Evolutionary conservation across 2,329 filamentous ascomycete species (phyloP).

Genomic region (Cladosporium sp.): DNA sequence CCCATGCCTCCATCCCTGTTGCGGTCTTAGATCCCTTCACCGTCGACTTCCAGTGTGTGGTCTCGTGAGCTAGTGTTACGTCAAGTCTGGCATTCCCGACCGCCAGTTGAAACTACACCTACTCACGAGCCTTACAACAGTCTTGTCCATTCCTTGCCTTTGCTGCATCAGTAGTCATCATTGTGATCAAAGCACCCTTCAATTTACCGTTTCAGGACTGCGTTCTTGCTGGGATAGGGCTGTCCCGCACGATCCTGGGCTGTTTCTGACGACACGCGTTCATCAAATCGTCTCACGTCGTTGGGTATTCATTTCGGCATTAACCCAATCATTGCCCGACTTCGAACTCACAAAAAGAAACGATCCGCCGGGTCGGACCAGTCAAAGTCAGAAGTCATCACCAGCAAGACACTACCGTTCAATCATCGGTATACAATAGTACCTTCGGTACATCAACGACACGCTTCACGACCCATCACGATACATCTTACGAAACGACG

Average conservation of each 20-base stretch:
- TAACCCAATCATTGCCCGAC: conserved; percentile 5
- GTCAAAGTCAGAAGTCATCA: background rate
- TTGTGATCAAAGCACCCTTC: conserved; percentile 4
- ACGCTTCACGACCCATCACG: background rate
- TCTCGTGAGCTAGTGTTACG: conserved; percentile 24
- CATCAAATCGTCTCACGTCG: conserved; percentile 13
- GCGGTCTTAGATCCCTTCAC: conserved; percentile 16
- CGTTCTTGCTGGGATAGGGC: conserved; percentile 8
- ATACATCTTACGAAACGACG: background rate
- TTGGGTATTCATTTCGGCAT: conserved; percentile 10
- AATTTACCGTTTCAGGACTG: conserved; percentile 10
- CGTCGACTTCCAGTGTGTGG: conserved; percentile 12
- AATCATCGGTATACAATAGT: background rate
- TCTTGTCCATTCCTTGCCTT: conserved; percentile 9
- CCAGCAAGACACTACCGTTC: background rate
- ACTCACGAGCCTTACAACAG: conserved; percentile 11
- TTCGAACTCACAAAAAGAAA: conserved; percentile 2
- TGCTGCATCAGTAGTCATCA: background rate
- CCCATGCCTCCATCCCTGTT: conserved; percentile 2
- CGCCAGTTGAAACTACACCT: conserved; percentile 25
- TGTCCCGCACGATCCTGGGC: conserved; percentile 10
- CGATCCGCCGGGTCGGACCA: conserved; percentile 5
- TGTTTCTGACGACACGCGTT: conserved; percentile 14
- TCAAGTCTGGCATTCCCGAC: conserved; percentile 23
- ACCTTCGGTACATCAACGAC: background rate